Percentiles rank a stretch among this genome's conserved stretches.
These are phyloP conservation scores for Globisporangium ultimum DNA, from an alignment of 352 stramenopile genomes.

Conservation along the genomic window DNA sequence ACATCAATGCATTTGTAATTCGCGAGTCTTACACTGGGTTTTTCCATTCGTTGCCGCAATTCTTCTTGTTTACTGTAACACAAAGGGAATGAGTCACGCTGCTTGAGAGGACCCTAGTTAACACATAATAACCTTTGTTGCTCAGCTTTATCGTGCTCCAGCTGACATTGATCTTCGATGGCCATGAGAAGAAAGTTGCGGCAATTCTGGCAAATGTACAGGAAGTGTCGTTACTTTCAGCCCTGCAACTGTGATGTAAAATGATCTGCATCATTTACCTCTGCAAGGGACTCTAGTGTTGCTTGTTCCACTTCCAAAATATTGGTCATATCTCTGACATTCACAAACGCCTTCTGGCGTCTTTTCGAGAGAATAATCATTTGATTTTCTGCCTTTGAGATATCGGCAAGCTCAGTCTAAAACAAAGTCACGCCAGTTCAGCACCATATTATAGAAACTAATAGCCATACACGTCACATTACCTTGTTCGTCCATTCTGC, in stretches of 20 bases:
- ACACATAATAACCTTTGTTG: slow-evolving; percentile 5
- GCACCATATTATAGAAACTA: neutral
- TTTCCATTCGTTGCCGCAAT: slow-evolving; percentile 4
- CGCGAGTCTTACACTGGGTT: neutral
- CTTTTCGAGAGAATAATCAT: slow-evolving; percentile 2
- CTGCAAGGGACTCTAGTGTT: neutral
- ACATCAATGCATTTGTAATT: neutral
- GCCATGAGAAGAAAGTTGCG: slow-evolving; percentile 7
- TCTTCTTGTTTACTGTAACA: slow-evolving; percentile 1
- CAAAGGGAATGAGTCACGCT: neutral
- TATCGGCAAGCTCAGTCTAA: slow-evolving; percentile 6
- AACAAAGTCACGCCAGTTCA: too few species aligned
- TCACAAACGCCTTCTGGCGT: neutral
- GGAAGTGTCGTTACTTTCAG: neutral
- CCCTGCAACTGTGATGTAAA: too few species aligned
- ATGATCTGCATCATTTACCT: neutral
- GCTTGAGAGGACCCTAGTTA: neutral
- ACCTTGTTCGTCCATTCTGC: slow-evolving; percentile 5
- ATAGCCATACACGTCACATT: neutral
- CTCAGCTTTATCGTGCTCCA: slow-evolving; percentile 6
- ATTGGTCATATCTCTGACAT: neutral
- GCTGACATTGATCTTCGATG: slow-evolving; percentile 6
- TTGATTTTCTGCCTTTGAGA: slow-evolving; percentile 2
- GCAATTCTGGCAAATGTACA: slow-evolving; percentile 4
- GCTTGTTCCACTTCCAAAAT: slow-evolving; percentile 2